Conservation (phyloP, 1,139 yeast genomes). For the Pichia sp. region DNA sequence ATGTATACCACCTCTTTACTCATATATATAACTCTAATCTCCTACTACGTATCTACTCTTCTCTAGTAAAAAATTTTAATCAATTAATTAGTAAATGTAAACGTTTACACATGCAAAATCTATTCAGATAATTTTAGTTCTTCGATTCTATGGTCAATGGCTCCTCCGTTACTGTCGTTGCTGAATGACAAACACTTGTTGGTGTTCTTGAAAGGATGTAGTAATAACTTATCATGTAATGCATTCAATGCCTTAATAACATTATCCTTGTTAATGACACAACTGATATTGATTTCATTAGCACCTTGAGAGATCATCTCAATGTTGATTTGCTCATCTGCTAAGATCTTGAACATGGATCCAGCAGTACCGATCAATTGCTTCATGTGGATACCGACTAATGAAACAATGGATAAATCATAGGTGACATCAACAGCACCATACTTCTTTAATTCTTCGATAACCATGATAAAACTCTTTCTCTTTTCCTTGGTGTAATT, state of each 20-base stretch:
- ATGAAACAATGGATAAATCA: constrained; percentile 85
- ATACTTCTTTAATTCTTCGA: constrained; percentile 71
- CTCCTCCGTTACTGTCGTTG: constrained; percentile 14
- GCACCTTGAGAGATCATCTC: constrained; percentile 99
- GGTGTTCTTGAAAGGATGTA: constrained; percentile 40
- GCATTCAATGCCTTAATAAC: constrained; percentile 84
- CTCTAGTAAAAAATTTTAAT: no score
- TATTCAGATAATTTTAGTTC: constrained; percentile 31
- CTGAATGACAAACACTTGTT: constrained; percentile 11
- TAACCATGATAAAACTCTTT: constrained; percentile 60
- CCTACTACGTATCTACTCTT: no score
- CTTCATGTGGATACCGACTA: constrained; percentile 97
- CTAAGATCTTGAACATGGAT: constrained; percentile 91
- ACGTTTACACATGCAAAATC: no score
- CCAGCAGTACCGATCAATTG: constrained; percentile 97
- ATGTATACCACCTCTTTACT: no score
- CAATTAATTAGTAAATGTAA: constrained; percentile 1
- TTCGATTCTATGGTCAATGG: constrained; percentile 34
- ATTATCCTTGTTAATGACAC: constrained; percentile 84
- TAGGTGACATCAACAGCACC: constrained; percentile 90
- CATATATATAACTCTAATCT: no score
- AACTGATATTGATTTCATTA: constrained; percentile 93
- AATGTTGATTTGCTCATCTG: constrained; percentile 88
- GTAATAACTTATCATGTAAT: constrained; percentile 75
- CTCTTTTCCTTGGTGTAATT: constrained; percentile 68